Evolutionary conservation across 176 grass and related monocot species (phyloP).

Genomic region (Tuctoria greenei): DNA sequence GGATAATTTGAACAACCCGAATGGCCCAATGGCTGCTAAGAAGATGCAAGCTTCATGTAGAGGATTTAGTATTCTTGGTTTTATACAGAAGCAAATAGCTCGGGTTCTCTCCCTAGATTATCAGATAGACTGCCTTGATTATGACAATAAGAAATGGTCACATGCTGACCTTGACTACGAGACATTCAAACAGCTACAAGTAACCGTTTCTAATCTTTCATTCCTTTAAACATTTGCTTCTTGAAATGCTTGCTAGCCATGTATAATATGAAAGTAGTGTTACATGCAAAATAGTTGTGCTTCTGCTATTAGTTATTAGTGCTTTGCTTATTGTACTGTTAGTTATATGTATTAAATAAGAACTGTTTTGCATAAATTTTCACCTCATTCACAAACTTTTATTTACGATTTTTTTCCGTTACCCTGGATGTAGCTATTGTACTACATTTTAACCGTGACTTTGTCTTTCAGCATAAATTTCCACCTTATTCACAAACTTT

Average conservation of each 20-base stretch:
- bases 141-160: constrained; percentile 72
- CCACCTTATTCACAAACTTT: constrained; percentile 18
- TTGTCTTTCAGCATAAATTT: constrained; percentile 6
- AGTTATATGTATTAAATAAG: no score
- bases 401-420: no score
- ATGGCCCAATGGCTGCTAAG: constrained; percentile 39
- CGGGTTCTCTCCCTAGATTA: constrained; percentile 82
- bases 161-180: constrained; percentile 89
- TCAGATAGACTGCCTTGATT: constrained; percentile 86
- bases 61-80: constrained; percentile 78
- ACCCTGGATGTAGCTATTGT: not conserved
- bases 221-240: not conserved
- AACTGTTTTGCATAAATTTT: no score
- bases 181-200: constrained; percentile 88
- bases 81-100: constrained; percentile 83
- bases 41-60: constrained; percentile 49
- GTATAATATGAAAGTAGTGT: not conserved
- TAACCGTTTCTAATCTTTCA: constrained; percentile 18
- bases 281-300: constrained; percentile 1
- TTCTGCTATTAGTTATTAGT: not conserved
- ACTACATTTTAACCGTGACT: not conserved
- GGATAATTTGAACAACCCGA: constrained; percentile 45
- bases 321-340: no score
- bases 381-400: no score
- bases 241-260: not conserved